Evolutionary conservation across 2,329 filamentous ascomycete genomes (phyloP).

Genomic region (Cladosporium sp.): DNA sequence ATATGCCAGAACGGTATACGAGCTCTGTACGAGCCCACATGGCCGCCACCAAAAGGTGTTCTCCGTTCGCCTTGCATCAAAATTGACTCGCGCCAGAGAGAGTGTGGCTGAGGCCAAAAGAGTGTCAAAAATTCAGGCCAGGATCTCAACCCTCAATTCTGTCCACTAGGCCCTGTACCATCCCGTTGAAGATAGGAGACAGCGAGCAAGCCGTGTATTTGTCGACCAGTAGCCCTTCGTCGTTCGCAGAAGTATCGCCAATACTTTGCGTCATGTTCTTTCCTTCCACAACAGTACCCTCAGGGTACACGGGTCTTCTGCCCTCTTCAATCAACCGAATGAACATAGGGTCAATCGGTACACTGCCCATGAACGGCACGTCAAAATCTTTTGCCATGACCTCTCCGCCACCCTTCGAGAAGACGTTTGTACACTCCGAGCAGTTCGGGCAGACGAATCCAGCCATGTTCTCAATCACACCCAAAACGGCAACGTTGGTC

Average conservation of each 20-base stretch:
- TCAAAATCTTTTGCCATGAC: conserved; percentile 85
- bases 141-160: conserved; percentile 14
- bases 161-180: conserved; percentile 44
- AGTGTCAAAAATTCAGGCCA: not conserved
- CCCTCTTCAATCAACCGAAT: conserved; percentile 80
- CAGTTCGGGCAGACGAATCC: conserved; percentile 79
- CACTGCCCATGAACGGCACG: conserved; percentile 79
- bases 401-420: conserved; percentile 85
- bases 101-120: not conserved
- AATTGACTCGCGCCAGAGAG: not conserved
- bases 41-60: not conserved
- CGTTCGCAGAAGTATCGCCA: conserved; percentile 31
- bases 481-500: conserved; percentile 74
- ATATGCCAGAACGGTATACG: not conserved
- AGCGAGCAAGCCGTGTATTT: conserved; percentile 75
- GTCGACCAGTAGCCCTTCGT: conserved; percentile 56
- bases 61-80: not conserved
- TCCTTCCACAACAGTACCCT: conserved; percentile 64
- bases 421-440: conserved; percentile 86
- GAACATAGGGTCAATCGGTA: conserved; percentile 93
- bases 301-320: conserved; percentile 65
- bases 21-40: not conserved
- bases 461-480: conserved; percentile 96
- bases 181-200: conserved; percentile 65
- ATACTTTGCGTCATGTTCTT: conserved; percentile 43